A percentile compares a stretch with the other conserved stretches of the same genome.
Conservation (phyloP, 1,284 basidiomycete species). For the Dichomitus squalens region DNA sequence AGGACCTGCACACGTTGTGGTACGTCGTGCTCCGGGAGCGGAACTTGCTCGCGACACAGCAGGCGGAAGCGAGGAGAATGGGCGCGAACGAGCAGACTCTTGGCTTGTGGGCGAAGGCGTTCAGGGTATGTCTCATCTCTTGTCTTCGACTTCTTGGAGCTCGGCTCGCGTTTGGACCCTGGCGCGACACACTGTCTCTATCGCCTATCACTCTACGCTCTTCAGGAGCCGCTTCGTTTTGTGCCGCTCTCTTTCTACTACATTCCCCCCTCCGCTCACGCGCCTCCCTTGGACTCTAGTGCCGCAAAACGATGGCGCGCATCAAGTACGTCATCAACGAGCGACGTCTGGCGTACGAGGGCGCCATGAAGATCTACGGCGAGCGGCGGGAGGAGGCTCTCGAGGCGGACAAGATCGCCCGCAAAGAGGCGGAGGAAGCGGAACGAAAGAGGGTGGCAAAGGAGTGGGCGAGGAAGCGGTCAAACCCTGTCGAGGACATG, state of each 20-base stretch:
- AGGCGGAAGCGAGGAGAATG: slow-evolving; percentile 71
- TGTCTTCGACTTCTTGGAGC: too few relatives aligned
- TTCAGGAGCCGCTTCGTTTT: too few relatives aligned
- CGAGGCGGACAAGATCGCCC: slow-evolving; percentile 11
- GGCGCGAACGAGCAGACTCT: slow-evolving; percentile 33
- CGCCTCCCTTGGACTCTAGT: slow-evolving; percentile 48
- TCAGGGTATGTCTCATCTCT: slow-evolving; percentile 14
- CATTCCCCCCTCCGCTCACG: neutral
- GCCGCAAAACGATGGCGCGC: slow-evolving; percentile 94
- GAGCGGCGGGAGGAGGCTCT: slow-evolving; percentile 25
- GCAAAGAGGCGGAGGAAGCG: slow-evolving; percentile 22
- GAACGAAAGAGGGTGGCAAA: slow-evolving; percentile 27
- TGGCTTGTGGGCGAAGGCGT: slow-evolving; percentile 14
- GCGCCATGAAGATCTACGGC: slow-evolving; percentile 52
- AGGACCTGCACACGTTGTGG: slow-evolving; percentile 92
- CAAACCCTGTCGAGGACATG: slow-evolving; percentile 26
- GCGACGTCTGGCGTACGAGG: slow-evolving; percentile 82
- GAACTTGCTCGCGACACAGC: slow-evolving; percentile 88
- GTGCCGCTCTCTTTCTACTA: neutral
- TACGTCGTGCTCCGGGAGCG: slow-evolving; percentile 87
- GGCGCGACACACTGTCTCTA: too few relatives aligned
- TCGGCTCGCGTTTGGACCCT: too few relatives aligned
- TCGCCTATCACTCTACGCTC: too few relatives aligned
- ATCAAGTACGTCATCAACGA: slow-evolving; percentile 96
- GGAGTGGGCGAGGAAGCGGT: slow-evolving; percentile 21